These are phyloP conservation scores for Globisporangium perplexum DNA, from an alignment of 352 stramenopile genomes.

Conservation along the genomic window DNA sequence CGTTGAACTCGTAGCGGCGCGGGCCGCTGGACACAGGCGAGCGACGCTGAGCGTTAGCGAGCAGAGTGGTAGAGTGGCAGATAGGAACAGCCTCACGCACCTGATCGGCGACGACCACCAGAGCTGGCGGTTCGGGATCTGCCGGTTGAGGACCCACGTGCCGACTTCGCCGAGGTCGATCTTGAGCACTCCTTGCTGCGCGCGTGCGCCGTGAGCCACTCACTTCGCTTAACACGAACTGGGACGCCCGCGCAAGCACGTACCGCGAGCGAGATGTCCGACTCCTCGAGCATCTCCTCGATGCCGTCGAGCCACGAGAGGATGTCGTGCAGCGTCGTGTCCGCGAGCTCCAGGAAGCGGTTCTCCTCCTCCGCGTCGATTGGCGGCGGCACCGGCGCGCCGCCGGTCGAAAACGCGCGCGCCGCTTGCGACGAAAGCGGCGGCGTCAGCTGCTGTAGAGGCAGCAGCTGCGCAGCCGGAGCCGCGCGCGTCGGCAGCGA, in stretches of 20 bases:
- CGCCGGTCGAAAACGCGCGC: not conserved
- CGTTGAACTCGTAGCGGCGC: constrained; percentile 87
- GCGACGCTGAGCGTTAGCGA: not conserved
- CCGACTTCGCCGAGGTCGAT: constrained; percentile 91
- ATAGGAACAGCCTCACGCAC: constrained; percentile 16
- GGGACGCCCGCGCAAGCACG: too few relatives aligned
- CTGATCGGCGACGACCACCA: constrained; percentile 97
- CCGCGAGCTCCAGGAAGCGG: constrained; percentile 74
- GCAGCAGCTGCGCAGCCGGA: not conserved
- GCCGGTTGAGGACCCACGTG: constrained; percentile 97
- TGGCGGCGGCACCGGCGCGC: not conserved
- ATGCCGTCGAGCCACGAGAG: constrained; percentile 77
- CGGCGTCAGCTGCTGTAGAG: not conserved
- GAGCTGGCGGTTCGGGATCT: constrained; percentile 96
- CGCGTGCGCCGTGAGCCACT: constrained; percentile 1
- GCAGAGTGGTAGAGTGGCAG: too few relatives aligned
- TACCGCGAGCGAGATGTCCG: constrained; percentile 74
- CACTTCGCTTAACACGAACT: not conserved
- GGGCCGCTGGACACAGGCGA: constrained; percentile 54
- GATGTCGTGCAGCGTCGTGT: constrained; percentile 69
- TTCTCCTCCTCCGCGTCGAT: constrained; percentile 51
- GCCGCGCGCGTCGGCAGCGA: not conserved
- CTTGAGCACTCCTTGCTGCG: constrained; percentile 94
- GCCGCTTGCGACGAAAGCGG: not conserved
- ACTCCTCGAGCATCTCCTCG: constrained; percentile 83